These are phyloP conservation scores for Nematocida major DNA, from an alignment of 371 early-diverging fungal genomes.

Conservation along the genomic window DNA sequence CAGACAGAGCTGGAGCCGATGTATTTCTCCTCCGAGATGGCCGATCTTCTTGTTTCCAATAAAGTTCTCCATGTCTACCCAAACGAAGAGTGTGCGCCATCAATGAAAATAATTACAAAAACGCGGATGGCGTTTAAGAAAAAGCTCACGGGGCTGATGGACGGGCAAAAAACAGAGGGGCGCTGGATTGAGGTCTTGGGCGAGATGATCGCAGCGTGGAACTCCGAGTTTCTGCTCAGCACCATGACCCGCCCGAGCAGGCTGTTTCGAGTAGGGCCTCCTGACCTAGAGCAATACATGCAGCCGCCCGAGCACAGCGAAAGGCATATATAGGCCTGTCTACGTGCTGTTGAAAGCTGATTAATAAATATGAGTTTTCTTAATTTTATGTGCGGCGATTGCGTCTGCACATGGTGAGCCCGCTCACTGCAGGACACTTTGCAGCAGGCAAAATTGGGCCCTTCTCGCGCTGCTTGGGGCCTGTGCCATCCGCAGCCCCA, in stretches of 20 bases:
- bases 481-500: no score
- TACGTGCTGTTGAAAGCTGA: neutral
- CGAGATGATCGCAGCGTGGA: neutral
- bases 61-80: neutral
- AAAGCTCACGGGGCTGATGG: neutral
- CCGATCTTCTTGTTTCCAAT: neutral
- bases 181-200: neutral
- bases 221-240: neutral
- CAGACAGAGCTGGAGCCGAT: neutral
- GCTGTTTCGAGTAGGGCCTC: neutral
- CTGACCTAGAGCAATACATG: conserved; percentile 1
- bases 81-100: neutral
- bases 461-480: no score
- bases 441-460: no score
- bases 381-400: no score
- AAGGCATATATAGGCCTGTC: neutral
- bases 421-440: no score
- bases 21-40: neutral
- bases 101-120: neutral
- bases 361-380: no score
- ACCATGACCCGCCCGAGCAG: neutral
- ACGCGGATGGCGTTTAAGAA: neutral
- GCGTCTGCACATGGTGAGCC: no score
- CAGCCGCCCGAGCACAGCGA: neutral
- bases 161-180: neutral